A percentile compares a stretch with the other conserved stretches of the same genome.
phyloP scores from a whole-genome alignment of 2,329 filamentous ascomycete genomes.

The Microdochium trichocladiopsis region DNA sequence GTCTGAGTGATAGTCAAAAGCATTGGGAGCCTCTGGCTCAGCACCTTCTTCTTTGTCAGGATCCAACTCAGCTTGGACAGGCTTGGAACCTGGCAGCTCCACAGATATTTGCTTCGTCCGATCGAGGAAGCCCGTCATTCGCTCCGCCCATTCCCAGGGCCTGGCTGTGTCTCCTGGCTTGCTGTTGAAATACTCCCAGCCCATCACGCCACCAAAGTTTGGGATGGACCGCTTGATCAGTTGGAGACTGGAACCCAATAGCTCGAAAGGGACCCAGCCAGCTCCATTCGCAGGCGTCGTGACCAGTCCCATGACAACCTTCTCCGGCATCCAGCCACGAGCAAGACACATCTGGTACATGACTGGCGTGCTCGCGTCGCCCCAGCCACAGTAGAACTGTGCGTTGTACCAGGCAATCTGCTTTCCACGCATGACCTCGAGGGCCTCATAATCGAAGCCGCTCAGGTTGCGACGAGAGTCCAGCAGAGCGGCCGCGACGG shows the following conservation, averaged over 20 bases:
- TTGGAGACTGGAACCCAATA: conserved; percentile 49
- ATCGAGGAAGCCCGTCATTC: conserved; percentile 39
- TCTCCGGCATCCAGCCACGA: conserved; percentile 59
- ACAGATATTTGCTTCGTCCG: background rate
- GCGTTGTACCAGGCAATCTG: conserved; percentile 75
- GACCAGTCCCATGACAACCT: conserved; percentile 67
- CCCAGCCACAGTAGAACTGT: conserved; percentile 84
- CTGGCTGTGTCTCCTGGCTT: conserved; percentile 48
- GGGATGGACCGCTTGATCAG: conserved; percentile 50
- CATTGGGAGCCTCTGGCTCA: conserved; percentile 1
- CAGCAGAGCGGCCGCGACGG: conserved; percentile 68
- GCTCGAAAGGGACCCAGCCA: conserved; percentile 55
- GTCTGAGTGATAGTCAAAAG: conserved; percentile 4
- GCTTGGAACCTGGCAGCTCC: background rate
- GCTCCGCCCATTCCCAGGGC: conserved; percentile 69
- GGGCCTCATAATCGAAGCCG: conserved; percentile 66
- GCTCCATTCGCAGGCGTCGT: conserved; percentile 66
- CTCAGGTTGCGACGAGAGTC: conserved; percentile 57
- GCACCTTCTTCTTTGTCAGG: background rate
- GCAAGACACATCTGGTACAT: conserved; percentile 38
- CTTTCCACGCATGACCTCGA: conserved; percentile 56
- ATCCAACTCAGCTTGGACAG: background rate
- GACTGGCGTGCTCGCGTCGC: conserved; percentile 46
- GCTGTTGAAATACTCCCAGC: conserved; percentile 81
- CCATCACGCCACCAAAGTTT: conserved; percentile 72